Evolutionary conservation across 164 flowering plant genomes (phyloP).

Genomic region (Chimonanthus praecox): DNA sequence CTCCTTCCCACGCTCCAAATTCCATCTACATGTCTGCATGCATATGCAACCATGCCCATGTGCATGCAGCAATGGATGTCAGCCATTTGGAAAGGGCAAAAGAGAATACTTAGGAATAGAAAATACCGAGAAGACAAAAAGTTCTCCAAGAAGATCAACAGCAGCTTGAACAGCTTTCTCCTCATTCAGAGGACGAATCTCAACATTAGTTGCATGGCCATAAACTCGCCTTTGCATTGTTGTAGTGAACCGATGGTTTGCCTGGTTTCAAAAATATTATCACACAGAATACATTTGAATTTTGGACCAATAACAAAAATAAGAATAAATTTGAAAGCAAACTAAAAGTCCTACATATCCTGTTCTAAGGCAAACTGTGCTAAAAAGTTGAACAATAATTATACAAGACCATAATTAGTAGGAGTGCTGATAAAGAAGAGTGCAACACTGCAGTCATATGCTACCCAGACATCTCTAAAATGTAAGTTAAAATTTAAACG

Average conservation of each 20-base stretch:
- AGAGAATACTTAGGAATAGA: neutral
- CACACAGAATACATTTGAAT: neutral
- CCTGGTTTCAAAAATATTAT: slow-evolving; percentile 29
- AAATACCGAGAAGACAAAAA: slow-evolving; percentile 75
- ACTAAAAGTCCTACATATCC: too few relatives aligned
- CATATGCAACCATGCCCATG: neutral
- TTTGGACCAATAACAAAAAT: neutral
- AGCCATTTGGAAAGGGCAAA: neutral
- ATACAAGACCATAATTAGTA: too few relatives aligned
- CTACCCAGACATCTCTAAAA: too few relatives aligned
- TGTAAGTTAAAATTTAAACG: too few relatives aligned
- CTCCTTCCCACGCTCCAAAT: neutral
- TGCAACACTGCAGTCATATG: too few relatives aligned
- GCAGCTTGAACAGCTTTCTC: slow-evolving; percentile 96
- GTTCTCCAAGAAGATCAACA: slow-evolving; percentile 78
- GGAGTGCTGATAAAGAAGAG: too few relatives aligned
- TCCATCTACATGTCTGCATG: neutral
- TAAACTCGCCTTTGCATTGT: slow-evolving; percentile 72
- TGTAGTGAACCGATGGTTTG: slow-evolving; percentile 68
- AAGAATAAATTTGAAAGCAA: too few relatives aligned
- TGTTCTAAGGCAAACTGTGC: too few relatives aligned
- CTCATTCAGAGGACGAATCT: slow-evolving; percentile 80
- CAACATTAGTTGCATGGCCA: slow-evolving; percentile 82
- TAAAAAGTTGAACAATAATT: too few relatives aligned
- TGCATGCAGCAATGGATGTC: neutral